A percentile compares a stretch with the other conserved stretches of the same genome.
These are phyloP conservation scores for Bipolaris gigantea DNA, from an alignment of 2,329 filamentous ascomycete genomes.

Conservation along the genomic window DNA sequence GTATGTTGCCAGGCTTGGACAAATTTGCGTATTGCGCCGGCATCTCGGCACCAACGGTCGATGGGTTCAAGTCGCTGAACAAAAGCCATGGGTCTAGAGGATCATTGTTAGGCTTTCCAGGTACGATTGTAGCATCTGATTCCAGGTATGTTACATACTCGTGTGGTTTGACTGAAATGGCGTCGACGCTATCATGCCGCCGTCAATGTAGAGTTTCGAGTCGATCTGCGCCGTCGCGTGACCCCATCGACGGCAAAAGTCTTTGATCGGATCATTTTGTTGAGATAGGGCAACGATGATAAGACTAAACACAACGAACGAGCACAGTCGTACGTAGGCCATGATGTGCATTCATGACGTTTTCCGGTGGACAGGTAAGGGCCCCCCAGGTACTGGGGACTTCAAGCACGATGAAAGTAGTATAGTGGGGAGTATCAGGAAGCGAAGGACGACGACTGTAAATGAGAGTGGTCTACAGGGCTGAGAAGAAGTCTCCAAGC, in stretches of 20 bases:
- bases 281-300: constrained; percentile 29
- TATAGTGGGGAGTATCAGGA: constrained; percentile 13
- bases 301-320: constrained; percentile 34
- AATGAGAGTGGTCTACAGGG: constrained; percentile 30
- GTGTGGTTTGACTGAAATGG: constrained; percentile 51
- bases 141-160: constrained; percentile 50
- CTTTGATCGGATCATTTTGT: constrained; percentile 57
- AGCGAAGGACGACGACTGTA: constrained; percentile 16
- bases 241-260: constrained; percentile 55
- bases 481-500: constrained; percentile 25
- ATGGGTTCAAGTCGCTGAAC: constrained; percentile 59
- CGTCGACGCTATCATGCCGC: constrained; percentile 33
- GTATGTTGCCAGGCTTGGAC: constrained; percentile 62
- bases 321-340: constrained; percentile 32
- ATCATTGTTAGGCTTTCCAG: constrained; percentile 13
- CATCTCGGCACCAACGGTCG: constrained; percentile 44
- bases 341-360: constrained; percentile 37
- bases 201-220: constrained; percentile 63
- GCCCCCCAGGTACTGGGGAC: constrained; percentile 14
- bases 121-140: not conserved
- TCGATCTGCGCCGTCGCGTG: constrained; percentile 65
- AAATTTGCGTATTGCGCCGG: constrained; percentile 61
- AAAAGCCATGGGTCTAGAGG: constrained; percentile 56
- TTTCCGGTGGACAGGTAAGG: constrained; percentile 17
- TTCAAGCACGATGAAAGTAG: constrained; percentile 12